These are phyloP conservation scores for Lipomyces yamanashiensis DNA, from an alignment of 805 yeast genomes.

Conservation along the genomic window DNA sequence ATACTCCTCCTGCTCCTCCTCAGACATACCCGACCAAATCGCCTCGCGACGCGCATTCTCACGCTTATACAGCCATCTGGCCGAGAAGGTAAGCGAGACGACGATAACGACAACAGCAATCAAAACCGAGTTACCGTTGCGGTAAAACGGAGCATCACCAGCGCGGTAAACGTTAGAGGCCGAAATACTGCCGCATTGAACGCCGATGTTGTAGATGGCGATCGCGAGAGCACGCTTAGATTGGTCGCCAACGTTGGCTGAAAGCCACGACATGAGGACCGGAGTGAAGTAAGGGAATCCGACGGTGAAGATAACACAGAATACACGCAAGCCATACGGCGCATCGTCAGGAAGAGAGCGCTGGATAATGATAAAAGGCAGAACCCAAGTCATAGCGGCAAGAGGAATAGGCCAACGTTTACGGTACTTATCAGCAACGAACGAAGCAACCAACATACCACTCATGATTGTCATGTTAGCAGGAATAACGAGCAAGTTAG, in stretches of 20 bases:
- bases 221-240: conserved; percentile 66
- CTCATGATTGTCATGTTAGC: conserved; percentile 42
- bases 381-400: conserved; percentile 30
- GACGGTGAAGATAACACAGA: conserved; percentile 32
- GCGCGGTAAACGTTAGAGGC: conserved; percentile 61
- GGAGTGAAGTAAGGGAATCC: conserved; percentile 45
- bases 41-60: conserved; percentile 46
- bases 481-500: conserved; percentile 60
- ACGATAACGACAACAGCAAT: conserved; percentile 27
- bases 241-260: conserved; percentile 64
- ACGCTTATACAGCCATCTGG: conserved; percentile 43
- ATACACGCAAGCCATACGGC: conserved; percentile 25
- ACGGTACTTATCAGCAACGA: conserved; percentile 28
- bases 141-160: conserved; percentile 63
- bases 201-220: conserved; percentile 66
- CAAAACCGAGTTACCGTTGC: conserved; percentile 56
- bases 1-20: conserved; percentile 57
- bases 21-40: conserved; percentile 57
- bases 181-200: conserved; percentile 62
- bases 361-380: conserved; percentile 30
- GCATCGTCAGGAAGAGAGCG: conserved; percentile 29
- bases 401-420: conserved; percentile 32
- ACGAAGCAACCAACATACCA: conserved; percentile 41
- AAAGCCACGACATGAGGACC: conserved; percentile 61
- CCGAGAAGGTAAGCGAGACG: conserved; percentile 20